Evolutionary conservation across 2,329 filamentous ascomycete genomes (phyloP).

Genomic region (Ophiostoma triangulosporum): DNA sequence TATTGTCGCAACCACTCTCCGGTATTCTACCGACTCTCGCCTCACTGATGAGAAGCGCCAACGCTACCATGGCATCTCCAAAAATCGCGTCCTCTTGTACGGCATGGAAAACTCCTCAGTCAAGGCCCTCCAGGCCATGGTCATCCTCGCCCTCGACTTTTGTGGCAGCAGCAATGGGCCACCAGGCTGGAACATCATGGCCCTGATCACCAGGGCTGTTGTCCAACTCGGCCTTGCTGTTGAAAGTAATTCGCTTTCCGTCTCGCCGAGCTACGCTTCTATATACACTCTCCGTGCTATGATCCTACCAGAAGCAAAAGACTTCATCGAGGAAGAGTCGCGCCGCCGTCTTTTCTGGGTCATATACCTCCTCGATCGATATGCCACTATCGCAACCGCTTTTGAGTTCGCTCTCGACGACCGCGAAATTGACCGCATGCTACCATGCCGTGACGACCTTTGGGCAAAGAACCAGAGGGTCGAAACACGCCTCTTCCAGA

Average conservation of each 20-base stretch:
- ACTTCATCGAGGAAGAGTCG: constrained; percentile 84
- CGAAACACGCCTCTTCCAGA: constrained; percentile 70
- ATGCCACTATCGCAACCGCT: constrained; percentile 79
- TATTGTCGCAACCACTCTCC: constrained; percentile 76
- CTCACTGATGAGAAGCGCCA: constrained; percentile 59
- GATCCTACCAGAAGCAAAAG: constrained; percentile 66
- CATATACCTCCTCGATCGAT: constrained; percentile 80
- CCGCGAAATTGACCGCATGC: constrained; percentile 72
- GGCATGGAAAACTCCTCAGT: constrained; percentile 84
- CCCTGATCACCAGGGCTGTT: constrained; percentile 75
- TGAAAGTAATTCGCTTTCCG: constrained; percentile 65
- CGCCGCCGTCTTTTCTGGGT: constrained; percentile 83
- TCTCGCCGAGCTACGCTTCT: constrained; percentile 66
- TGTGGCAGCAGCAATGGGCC: constrained; percentile 81
- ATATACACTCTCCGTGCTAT: constrained; percentile 83
- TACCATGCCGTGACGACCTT: constrained; percentile 78
- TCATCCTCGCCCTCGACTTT: constrained; percentile 74
- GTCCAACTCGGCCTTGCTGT: constrained; percentile 79
- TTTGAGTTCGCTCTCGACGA: constrained; percentile 87
- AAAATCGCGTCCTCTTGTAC: constrained; percentile 75
- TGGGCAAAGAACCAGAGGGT: constrained; percentile 75
- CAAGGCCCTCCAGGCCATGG: constrained; percentile 72
- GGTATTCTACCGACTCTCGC: constrained; percentile 66
- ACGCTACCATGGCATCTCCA: constrained; percentile 67
- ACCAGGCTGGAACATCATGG: constrained; percentile 83